A percentile compares a stretch with the other conserved stretches of the same genome.
These are phyloP conservation scores for Ramaria sp. DNA, from an alignment of 768 basidiomycete species.

Conservation along the genomic window DNA sequence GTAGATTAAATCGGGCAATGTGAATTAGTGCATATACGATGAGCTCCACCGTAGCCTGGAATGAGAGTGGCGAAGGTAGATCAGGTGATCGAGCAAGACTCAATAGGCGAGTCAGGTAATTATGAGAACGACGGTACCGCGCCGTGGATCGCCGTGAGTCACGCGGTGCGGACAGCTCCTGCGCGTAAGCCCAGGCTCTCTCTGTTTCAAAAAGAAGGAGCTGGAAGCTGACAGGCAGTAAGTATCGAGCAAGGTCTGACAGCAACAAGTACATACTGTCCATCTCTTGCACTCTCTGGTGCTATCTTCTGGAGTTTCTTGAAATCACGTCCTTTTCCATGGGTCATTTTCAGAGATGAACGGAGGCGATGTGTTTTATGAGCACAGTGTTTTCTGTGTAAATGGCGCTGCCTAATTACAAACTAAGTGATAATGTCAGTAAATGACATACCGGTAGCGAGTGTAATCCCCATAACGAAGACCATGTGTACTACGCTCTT, in stretches of 20 bases:
- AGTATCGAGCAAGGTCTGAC: slow-evolving; percentile 1
- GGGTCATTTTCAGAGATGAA: slow-evolving; percentile 72
- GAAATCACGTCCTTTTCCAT: slow-evolving; percentile 85
- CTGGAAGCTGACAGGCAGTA: slow-evolving; percentile 44
- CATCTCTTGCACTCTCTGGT: slow-evolving; percentile 64
- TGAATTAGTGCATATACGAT: slow-evolving; percentile 71
- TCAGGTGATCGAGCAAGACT: slow-evolving; percentile 1
- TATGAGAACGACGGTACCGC: slow-evolving; percentile 70
- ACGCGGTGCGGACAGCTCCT: slow-evolving; percentile 53
- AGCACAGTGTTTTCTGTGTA: slow-evolving; percentile 77
- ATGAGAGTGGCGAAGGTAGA: slow-evolving; percentile 33
- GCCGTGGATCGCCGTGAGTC: slow-evolving; percentile 63
- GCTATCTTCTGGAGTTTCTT: slow-evolving; percentile 67
- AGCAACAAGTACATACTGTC: slow-evolving; percentile 49
- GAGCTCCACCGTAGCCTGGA: slow-evolving; percentile 50
- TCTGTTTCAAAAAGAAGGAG: slow-evolving; percentile 85
- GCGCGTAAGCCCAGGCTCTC: slow-evolving; percentile 84
- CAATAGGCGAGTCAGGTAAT: slow-evolving; percentile 21
- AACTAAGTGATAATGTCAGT: too few relatives aligned
- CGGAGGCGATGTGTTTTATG: slow-evolving; percentile 84
- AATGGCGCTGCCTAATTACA: too few relatives aligned
- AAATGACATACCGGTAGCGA: slow-evolving; percentile 58
- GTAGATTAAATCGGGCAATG: slow-evolving; percentile 66
- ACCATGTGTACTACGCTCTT: slow-evolving; percentile 85
- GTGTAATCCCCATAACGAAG: slow-evolving; percentile 81